Base-by-base conservation (phyloP, 2,329 filamentous ascomycete species). In the Claviceps pazoutovae region DNA sequence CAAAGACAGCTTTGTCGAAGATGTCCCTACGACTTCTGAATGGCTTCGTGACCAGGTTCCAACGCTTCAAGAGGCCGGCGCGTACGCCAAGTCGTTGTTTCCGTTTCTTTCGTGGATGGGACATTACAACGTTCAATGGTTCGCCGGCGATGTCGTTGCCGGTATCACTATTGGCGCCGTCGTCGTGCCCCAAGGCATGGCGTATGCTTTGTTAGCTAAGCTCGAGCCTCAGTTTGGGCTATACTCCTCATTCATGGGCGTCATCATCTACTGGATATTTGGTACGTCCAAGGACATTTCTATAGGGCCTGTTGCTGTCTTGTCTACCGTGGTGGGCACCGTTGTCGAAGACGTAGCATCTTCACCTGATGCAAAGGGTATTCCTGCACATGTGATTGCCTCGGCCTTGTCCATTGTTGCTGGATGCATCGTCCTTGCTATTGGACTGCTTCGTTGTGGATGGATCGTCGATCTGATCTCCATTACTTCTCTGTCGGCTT, bases 251-350 rank as follows among this genome's bases (percentile, higher is more conserved):
- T 97, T 98, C 64, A 93, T 96, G 78, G 93, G 91, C 49, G 90
- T 95, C 16, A 67, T 95, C 56, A 76, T 95, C 55, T 98, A 98
- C 69, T 97, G 91, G 91, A 86, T 96, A 64, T 97, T 97, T 62
- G 93, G 90, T 37, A 98, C 93, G 0, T 96, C 91, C 14, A 98
- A 97, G 65, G 91, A 98, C 67, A 97, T 98, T 62, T 96, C 91
- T 9, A 97, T 97, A 52, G 91, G 91, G 16, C 91, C 91, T 36
- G 93, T 97, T 48, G 93, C 93, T 39, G 93, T 97, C 58, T 86
- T 97, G 78, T 97, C 90, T 1, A 94, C 87, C 3, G 77, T 98
- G 16, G 85, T 88, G 2, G 93, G 93, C 45, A 85, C 85, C 50
- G 82, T 97, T 49, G 82, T 97, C 46, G 65, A 76, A 44, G 76